These are phyloP conservation scores for Penicillium occitanis DNA, from an alignment of 2,329 filamentous ascomycete genomes.

Conservation along the genomic window DNA sequence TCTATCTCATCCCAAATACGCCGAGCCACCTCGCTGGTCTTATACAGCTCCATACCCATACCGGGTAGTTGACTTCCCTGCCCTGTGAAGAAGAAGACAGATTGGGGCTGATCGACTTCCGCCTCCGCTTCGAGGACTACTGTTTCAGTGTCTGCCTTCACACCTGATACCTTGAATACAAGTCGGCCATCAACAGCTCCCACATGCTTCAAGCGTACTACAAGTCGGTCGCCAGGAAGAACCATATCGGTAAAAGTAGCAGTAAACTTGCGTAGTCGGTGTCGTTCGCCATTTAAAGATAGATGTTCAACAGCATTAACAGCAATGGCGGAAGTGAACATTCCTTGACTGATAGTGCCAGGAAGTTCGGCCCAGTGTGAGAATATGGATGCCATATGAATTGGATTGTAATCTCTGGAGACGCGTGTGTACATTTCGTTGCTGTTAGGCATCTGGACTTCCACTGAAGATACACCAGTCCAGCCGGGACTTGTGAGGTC, in stretches of 20 bases:
- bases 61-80: conserved; percentile 98
- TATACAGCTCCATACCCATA: conserved; percentile 99
- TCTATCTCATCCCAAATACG: conserved; percentile 98
- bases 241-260: conserved; percentile 97
- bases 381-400: conserved; percentile 96
- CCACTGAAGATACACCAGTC: conserved; percentile 3
- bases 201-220: conserved; percentile 91
- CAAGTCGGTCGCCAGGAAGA: conserved; percentile 88
- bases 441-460: conserved; percentile 35
- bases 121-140: conserved; percentile 94
- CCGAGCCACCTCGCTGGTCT: conserved; percentile 85
- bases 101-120: conserved; percentile 95
- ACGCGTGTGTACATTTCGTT: conserved; percentile 98
- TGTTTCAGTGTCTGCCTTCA: conserved; percentile 91
- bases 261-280: conserved; percentile 94
- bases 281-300: conserved; percentile 97
- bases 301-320: conserved; percentile 87
- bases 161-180: conserved; percentile 97
- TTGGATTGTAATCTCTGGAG: conserved; percentile 97
- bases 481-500: conserved; percentile 5
- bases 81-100: conserved; percentile 95
- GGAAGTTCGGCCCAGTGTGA: conserved; percentile 95
- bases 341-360: conserved; percentile 96
- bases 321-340: conserved; percentile 97
- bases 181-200: conserved; percentile 98